These are phyloP conservation scores for Teratosphaeriaceae sp. DNA, from an alignment of 2,329 filamentous ascomycete genomes.

Conservation along the genomic window DNA sequence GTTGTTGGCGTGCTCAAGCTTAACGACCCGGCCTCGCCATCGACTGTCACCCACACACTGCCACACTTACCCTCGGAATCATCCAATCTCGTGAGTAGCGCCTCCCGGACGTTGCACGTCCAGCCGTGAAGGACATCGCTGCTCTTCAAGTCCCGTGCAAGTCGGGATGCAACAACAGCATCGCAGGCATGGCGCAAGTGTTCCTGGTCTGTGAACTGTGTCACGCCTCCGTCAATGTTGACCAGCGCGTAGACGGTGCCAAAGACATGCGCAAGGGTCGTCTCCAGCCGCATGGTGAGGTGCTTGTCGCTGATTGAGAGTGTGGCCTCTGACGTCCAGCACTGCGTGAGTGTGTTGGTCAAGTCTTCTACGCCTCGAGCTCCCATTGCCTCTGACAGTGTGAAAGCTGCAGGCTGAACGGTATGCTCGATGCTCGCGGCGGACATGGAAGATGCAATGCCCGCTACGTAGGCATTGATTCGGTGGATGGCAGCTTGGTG, in stretches of 20 bases:
- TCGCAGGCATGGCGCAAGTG: conserved; percentile 10
- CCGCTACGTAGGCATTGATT: conserved; percentile 29
- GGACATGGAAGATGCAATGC: conserved; percentile 7
- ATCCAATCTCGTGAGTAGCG: conserved; percentile 10
- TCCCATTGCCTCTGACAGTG: conserved; percentile 2
- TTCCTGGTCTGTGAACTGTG: conserved; percentile 8
- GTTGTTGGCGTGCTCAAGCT: conserved; percentile 7
- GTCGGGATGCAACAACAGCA: conserved; percentile 7
- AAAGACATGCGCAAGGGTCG: conserved; percentile 22
- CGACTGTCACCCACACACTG: conserved; percentile 11
- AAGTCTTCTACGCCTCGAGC: conserved; percentile 12
- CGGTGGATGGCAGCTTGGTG: conserved; percentile 37
- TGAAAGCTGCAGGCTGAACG: conserved; percentile 10
- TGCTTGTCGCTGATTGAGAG: conserved; percentile 1
- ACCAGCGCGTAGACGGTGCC: conserved; percentile 17
- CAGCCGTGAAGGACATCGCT: conserved; percentile 13
- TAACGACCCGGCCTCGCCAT: conserved; percentile 7
- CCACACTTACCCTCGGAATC: conserved; percentile 4
- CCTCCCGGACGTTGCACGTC: conserved; percentile 17
- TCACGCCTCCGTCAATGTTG: not conserved
- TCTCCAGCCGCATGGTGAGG: conserved; percentile 17
- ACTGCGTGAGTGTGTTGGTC: conserved; percentile 8
- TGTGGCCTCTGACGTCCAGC: conserved; percentile 8
- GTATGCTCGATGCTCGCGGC: conserved; percentile 16
- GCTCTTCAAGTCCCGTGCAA: conserved; percentile 10